Evolutionary conservation across 1,284 basidiomycete species (phyloP), one percentile per base, ranked within the genome.

Genomic region (Lignosus rhinocerotis): DNA sequence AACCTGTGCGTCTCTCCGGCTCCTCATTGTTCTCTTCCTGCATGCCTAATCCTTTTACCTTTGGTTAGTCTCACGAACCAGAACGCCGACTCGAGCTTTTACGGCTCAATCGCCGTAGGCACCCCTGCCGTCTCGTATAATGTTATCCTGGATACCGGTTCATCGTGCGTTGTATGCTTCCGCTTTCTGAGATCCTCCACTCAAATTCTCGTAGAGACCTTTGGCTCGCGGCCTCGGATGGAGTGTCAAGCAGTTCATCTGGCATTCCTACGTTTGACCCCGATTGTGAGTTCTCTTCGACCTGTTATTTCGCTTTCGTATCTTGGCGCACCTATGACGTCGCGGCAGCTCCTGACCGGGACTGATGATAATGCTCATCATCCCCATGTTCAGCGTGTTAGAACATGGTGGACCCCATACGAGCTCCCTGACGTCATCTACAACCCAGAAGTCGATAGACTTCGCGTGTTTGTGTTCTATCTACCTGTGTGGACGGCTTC

Each of bases 91-190:
- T 70, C 71, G 16, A 72, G 77, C 38, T 78, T 76, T 58, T 76
- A 72, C 56, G 76, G 77, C 38, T 72, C 77, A 46, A 52, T 78
- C 55, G 76, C 77, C n/a, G 70, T 78, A 33, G 76, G 76, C 21
- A 78, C 76, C 0, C 76, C 76, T 31, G 67, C 72, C 0, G 66
- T 69, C 3, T 72, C 76, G 3, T 78, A 71, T 43, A 62, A 78
- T 54, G 73, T 79, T 43, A 64, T 78, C 17, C 65, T 83, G 19
- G 81, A 88, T 69, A 88, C 87, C 0, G 87, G 87, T 6, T 87
- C 86, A 25, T 70, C 76, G 77, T 77, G 50, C 59, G 76, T 71
- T 19, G 16, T 38, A 16, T 43, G 31, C 7, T 46, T 16, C 14
- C 25, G 12, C 8, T 46, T 9, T n/a, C 33, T 14, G 14, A 14